Evolutionary conservation across 1,139 yeast genomes (phyloP), one percentile per base, ranked within the genome.

Genomic region (Arxiozyma telluris): DNA sequence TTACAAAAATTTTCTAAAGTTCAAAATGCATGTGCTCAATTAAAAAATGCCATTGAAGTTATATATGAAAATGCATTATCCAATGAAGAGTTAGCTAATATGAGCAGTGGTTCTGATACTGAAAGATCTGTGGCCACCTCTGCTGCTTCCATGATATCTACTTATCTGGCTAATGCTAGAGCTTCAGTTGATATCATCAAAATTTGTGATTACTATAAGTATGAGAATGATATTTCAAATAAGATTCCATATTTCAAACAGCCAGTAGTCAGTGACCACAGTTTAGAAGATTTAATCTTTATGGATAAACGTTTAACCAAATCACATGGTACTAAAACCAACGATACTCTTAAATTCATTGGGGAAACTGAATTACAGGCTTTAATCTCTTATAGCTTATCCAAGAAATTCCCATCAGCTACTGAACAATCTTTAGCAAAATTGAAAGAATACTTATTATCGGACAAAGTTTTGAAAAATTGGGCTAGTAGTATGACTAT

Each of bases 61-160:
- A 55, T 53, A 5, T 55, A 55, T 27, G 52, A 34, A 7, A 50
- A 55, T 39, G 50, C 53, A 12, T 41, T 53, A 4, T 23, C 51
- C 6, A 49, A 51, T 20, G 52, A 51, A n/a, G 55, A 55, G 17
- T 44, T 55, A 18, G 46, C 44, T 12, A 27, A 8, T 4, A 34
- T 48, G n/a, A 48, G 38, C 3, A 21, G 43, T 15, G 53, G 51
- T 17, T 39, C 44, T 38, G 51, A 48, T 4, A n/a, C 43, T 23
- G 54, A 55, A 34, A 42, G 41, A n/a, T 39, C 46, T 11, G 47
- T 55, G 34, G 55, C 55, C 18, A 27, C 30, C 2, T 44, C 52
- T 23, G 54, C 57, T 12, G 51, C 52, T 11, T 27, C 47, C 11
- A 34, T 44, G 39, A 53, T 55, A n/a, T 50, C 54, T 21, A 50